Conservation (phyloP, 805 yeast species). For the Yarrowia sp. region DNA sequence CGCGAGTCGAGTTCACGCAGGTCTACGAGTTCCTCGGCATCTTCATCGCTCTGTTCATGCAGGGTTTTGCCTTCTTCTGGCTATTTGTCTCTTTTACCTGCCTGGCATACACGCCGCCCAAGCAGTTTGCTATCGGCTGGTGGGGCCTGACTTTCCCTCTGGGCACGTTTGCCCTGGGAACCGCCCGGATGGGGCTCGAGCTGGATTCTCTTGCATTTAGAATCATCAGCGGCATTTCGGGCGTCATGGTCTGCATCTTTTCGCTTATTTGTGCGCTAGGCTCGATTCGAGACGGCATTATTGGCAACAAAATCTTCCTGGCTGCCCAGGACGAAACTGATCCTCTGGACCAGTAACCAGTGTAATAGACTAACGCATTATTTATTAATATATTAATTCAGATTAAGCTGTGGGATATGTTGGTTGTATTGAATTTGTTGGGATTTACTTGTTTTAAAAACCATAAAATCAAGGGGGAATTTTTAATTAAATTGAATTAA, state of each 20-base stretch:
- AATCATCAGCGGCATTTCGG: slow-evolving; percentile 61
- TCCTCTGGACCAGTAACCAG: background rate
- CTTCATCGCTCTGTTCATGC: slow-evolving; percentile 45
- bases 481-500: no score
- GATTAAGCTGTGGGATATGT: no score
- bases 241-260: slow-evolving; percentile 46
- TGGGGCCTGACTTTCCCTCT: slow-evolving; percentile 91
- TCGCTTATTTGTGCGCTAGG: slow-evolving; percentile 44
- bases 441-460: no score
- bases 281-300: slow-evolving; percentile 31
- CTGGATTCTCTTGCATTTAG: slow-evolving; percentile 56
- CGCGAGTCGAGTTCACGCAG: background rate
- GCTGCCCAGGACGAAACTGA: slow-evolving; percentile 28
- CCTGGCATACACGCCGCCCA: slow-evolving; percentile 38
- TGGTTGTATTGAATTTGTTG: no score
- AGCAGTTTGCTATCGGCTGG: slow-evolving; percentile 50
- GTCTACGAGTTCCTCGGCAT: slow-evolving; percentile 37
- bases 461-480: no score
- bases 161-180: slow-evolving; percentile 72
- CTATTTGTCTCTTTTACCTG: slow-evolving; percentile 45
- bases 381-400: background rate
- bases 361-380: background rate
- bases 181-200: slow-evolving; percentile 48
- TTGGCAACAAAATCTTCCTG: slow-evolving; percentile 19
- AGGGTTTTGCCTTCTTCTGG: slow-evolving; percentile 59